A percentile compares a stretch with the other conserved stretches of the same genome.
Evolutionary conservation across 768 basidiomycete species (phyloP).

Genomic region (Mycena alexandri): DNA sequence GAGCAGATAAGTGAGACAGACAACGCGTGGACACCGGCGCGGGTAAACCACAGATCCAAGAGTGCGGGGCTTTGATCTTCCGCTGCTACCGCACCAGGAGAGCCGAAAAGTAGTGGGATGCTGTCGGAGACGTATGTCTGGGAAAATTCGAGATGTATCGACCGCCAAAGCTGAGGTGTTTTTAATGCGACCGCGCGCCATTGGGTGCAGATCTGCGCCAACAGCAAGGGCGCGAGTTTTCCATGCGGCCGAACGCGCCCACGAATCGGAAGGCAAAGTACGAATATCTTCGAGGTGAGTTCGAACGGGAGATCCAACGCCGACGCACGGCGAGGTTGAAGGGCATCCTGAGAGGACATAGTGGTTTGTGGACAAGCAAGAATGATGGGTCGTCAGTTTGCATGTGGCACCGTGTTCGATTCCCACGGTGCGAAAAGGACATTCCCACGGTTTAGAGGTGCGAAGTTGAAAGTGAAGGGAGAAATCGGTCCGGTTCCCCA

Average conservation of each 20-base stretch:
- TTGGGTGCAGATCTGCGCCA: constrained; percentile 2
- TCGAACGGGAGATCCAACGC: constrained; percentile 3
- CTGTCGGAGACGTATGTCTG: background rate
- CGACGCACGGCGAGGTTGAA: too few species aligned
- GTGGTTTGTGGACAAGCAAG: too few species aligned
- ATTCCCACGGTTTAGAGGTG: too few species aligned
- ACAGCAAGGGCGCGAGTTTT: background rate
- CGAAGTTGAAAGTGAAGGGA: too few species aligned
- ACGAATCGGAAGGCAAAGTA: background rate
- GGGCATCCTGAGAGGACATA: background rate
- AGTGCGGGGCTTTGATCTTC: background rate
- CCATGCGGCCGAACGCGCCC: constrained; percentile 8
- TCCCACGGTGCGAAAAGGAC: too few species aligned
- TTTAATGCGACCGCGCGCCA: constrained; percentile 15
- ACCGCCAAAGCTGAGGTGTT: constrained; percentile 17
- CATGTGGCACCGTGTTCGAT: too few species aligned
- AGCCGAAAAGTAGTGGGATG: background rate
- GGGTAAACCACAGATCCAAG: constrained; percentile 13
- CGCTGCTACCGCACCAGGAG: background rate
- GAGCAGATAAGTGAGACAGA: constrained; percentile 3
- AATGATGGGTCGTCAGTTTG: too few species aligned
- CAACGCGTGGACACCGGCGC: background rate
- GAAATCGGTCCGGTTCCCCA: too few species aligned
- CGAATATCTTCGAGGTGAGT: constrained; percentile 7
- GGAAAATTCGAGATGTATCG: background rate